These are phyloP conservation scores for Glycyrrhiza uralensis DNA, from an alignment of 306 rosid genomes.

Conservation along the genomic window DNA sequence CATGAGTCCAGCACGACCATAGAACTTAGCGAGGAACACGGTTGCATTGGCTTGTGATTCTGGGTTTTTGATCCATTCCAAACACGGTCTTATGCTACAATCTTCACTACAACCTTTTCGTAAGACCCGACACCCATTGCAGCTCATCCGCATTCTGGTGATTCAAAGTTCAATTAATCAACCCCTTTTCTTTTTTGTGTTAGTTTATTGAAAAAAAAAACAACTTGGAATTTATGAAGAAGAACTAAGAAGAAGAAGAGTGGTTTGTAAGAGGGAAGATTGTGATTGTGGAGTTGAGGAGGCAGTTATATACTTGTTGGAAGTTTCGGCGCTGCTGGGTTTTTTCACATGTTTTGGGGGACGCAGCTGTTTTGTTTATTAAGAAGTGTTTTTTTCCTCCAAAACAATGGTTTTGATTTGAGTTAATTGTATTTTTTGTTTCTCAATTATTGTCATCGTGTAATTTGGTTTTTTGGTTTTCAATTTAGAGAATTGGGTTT, in stretches of 20 bases:
- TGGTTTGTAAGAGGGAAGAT: background rate
- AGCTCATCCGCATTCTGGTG: constrained; percentile 95
- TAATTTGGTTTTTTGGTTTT: no score
- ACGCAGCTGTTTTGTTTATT: constrained; percentile 58
- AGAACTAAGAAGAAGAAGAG: background rate
- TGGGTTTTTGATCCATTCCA: constrained; percentile 81
- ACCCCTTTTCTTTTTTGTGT: background rate
- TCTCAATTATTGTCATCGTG: no score
- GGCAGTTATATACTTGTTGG: constrained; percentile 25
- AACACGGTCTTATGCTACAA: constrained; percentile 86
- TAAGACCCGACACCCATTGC: constrained; percentile 86
- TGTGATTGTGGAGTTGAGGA: background rate
- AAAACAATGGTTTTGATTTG: constrained; percentile 60
- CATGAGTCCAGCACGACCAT: constrained; percentile 97
- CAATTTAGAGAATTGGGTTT: no score
- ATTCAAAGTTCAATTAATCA: no score
- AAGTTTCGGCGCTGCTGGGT: constrained; percentile 50
- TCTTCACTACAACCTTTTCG: constrained; percentile 90
- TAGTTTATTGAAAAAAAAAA: background rate
- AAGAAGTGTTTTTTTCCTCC: background rate
- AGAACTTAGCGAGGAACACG: constrained; percentile 88
- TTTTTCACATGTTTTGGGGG: constrained; percentile 39
- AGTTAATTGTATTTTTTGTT: no score
- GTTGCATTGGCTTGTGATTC: constrained; percentile 94
- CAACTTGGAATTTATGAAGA: background rate